Conservation (phyloP, 1,284 basidiomycete genomes). For the Erythrobasidium hasegawianum region DNA sequence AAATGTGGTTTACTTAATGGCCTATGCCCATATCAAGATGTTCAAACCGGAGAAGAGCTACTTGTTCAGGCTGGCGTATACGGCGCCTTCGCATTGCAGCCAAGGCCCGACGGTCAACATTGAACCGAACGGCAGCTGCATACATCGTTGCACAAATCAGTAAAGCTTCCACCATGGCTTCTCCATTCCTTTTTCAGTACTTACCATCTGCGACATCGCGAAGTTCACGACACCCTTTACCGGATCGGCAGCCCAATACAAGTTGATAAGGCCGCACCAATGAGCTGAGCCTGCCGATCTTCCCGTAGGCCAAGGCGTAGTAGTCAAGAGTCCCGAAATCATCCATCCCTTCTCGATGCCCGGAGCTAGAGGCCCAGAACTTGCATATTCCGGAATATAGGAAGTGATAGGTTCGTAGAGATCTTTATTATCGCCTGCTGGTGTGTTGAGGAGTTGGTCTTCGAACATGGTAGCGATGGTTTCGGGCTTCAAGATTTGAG, state of each 20-base stretch:
- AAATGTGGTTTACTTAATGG: too few species aligned
- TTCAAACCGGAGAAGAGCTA: too few species aligned
- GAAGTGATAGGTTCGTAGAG: slow-evolving; percentile 38
- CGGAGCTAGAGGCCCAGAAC: neutral
- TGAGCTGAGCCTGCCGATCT: neutral
- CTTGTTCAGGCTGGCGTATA: slow-evolving; percentile 26
- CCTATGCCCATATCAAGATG: too few species aligned
- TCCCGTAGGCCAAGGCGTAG: slow-evolving; percentile 27
- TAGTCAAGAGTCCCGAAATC: slow-evolving; percentile 16
- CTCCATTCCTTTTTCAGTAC: neutral
- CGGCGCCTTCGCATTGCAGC: slow-evolving; percentile 23
- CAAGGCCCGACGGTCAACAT: slow-evolving; percentile 17
- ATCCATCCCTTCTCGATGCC: slow-evolving; percentile 14
- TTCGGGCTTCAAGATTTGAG: slow-evolving; percentile 40
- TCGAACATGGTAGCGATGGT: slow-evolving; percentile 41
- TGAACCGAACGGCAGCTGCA: slow-evolving; percentile 19
- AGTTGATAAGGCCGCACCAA: slow-evolving; percentile 33
- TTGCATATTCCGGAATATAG: slow-evolving; percentile 5
- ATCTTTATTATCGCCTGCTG: slow-evolving; percentile 31
- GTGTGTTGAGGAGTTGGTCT: slow-evolving; percentile 39
- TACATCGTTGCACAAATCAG: too few species aligned
- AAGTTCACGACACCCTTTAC: slow-evolving; percentile 26
- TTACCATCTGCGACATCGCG: neutral
- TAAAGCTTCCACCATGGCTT: too few species aligned
- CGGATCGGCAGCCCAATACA: slow-evolving; percentile 30